phyloP scores from a whole-genome alignment of 1,139 yeast species.

The Pneumocystis murina region DNA sequence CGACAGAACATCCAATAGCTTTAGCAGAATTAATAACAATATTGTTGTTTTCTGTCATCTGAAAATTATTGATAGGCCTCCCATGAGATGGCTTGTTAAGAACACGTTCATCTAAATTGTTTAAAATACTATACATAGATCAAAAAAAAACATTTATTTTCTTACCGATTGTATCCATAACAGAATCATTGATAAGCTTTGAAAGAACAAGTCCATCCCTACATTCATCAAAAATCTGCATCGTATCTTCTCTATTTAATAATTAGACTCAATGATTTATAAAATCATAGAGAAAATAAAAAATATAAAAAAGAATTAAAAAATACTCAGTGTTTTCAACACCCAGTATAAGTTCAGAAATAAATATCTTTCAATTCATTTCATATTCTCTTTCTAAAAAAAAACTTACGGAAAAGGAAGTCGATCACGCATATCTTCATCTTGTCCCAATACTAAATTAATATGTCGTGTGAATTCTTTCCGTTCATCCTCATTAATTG shows the following conservation, averaged over 20 bases:
- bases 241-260: slow-evolving; percentile 46
- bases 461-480: slow-evolving; percentile 91
- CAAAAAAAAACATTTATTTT: slow-evolving; percentile 6
- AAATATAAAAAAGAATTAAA: not conserved
- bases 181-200: slow-evolving; percentile 88
- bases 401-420: slow-evolving; percentile 54
- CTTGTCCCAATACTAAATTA: slow-evolving; percentile 84
- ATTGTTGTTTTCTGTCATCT: slow-evolving; percentile 92
- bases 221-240: slow-evolving; percentile 93
- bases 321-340: too few species aligned
- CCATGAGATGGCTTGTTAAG: slow-evolving; percentile 72
- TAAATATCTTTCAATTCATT: not conserved
- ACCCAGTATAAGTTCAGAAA: too few species aligned
- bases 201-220: slow-evolving; percentile 85
- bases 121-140: not conserved
- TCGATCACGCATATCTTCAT: slow-evolving; percentile 65
- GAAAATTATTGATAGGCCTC: slow-evolving; percentile 80
- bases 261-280: too few species aligned
- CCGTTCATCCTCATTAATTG: slow-evolving; percentile 93
- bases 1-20: slow-evolving; percentile 86
- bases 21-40: slow-evolving; percentile 95
- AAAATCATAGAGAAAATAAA: not conserved
- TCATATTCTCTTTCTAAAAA: not conserved
- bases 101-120: slow-evolving; percentile 91
- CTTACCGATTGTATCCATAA: slow-evolving; percentile 42